phyloP scores from a whole-genome alignment of 108 stramenopile genomes.

The Skeletonema menzelii region DNA sequence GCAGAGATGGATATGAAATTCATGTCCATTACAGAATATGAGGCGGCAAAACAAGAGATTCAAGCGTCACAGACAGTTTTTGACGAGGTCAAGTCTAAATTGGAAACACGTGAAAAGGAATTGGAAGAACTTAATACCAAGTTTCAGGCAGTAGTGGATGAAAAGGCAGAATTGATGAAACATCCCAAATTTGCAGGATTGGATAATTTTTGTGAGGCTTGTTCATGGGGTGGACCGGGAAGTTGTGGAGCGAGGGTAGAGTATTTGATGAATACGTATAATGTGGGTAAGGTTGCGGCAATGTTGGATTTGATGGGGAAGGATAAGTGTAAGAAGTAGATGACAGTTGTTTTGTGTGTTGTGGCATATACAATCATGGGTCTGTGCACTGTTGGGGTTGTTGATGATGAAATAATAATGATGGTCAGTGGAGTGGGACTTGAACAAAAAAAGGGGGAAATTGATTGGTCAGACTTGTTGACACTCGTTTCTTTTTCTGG shows the following conservation, averaged over 20 bases:
- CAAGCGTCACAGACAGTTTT: constrained; percentile 18
- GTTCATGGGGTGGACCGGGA: constrained; percentile 21
- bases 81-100: constrained; percentile 26
- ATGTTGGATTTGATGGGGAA: constrained; percentile 22
- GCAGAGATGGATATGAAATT: constrained; percentile 49
- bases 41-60: constrained; percentile 20
- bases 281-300: background rate
- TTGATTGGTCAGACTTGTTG: too few species aligned
- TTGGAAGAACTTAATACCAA: too few species aligned
- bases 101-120: constrained; percentile 40
- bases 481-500: background rate
- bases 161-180: constrained; percentile 43
- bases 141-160: constrained; percentile 49
- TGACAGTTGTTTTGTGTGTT: too few species aligned
- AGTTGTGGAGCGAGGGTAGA: constrained; percentile 16
- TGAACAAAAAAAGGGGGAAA: too few species aligned
- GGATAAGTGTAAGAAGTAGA: background rate
- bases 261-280: constrained; percentile 28
- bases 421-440: too few species aligned
- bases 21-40: constrained; percentile 51
- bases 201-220: constrained; percentile 23
- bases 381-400: too few species aligned
- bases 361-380: too few species aligned
- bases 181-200: constrained; percentile 24
- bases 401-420: too few species aligned